Evolutionary conservation across 805 yeast species (phyloP), one percentile per base, ranked within the genome.

Genomic region (Saccharomycopsis vini): DNA sequence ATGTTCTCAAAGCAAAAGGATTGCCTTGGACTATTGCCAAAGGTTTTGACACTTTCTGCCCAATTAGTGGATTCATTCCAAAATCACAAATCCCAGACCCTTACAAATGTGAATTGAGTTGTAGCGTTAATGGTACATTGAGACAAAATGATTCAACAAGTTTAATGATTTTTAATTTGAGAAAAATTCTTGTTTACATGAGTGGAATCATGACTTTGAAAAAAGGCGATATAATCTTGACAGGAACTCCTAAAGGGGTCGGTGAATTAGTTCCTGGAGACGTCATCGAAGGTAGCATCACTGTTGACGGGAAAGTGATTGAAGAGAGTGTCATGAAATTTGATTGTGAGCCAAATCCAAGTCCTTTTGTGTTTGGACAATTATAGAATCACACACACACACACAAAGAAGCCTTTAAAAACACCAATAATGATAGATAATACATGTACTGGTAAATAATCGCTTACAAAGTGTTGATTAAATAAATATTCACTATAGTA

Each of bases 241-340:
- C 98, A 1, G 98, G 98, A 15, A 92, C 98, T 1, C 98, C 98
- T 37, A 86, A 88, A 61, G 98, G 98, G 15, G 98, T 92, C n/a
- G 96, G 97, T 6, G 66, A 72, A 21, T 64, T 89, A 28, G 61
- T 61, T 4, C 84, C 95, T 0, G 97, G 97, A 7, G 97, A 92
- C 58, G 57, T 60, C 21, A 67, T 92, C 22, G 68, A 69, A 37
- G 95, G 94, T 5, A 72, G 74, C 51, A 62, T 87, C 50, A 62
- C 60, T 23, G 72, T 70, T 26, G 73, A 73, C 28, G 90, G 79
- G 9, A 57, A 73, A 45, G 68, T 68, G 7, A 58, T 90, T 22
- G 75, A 70, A 26, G 75, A 71, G 30, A 63, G 67, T 43, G 50
- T 54, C 5, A 63, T 82, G 43, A 68, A 70, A 15, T 62, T 78